Conservation (phyloP, 345 rosid genomes). For the Microcos paniculata region DNA sequence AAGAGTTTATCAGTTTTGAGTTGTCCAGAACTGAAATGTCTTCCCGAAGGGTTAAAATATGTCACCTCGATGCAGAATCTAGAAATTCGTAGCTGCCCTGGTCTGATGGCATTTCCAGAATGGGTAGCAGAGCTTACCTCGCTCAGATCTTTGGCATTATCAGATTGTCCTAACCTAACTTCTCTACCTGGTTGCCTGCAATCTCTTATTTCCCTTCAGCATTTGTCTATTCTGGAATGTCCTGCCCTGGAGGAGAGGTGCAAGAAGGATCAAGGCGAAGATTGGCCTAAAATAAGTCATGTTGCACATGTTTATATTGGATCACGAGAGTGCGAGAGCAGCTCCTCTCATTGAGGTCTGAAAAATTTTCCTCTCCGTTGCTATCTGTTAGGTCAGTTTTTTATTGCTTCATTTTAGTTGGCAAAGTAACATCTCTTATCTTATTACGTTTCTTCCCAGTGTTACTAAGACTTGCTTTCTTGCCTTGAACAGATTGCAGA, state of each 20-base stretch:
- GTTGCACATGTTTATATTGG: not conserved
- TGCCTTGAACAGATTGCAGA: not conserved
- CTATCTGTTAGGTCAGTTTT: not conserved
- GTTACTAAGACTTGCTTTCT: not conserved
- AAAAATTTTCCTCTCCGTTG: not conserved
- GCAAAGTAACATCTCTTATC: not conserved
- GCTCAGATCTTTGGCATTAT: conserved; percentile 22
- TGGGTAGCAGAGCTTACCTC: conserved; percentile 13
- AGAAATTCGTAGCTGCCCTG: conserved; percentile 14
- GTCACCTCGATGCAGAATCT: conserved; percentile 14
- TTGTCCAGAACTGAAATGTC: conserved; percentile 19
- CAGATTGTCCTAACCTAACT: conserved; percentile 18
- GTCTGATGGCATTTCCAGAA: conserved; percentile 9
- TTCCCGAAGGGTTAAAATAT: conserved; percentile 1
- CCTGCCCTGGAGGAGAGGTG: conserved; percentile 19
- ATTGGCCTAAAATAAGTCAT: conserved; percentile 15
- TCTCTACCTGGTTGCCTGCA: conserved; percentile 17
- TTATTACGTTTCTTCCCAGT: not conserved
- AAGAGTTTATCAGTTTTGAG: conserved; percentile 18
- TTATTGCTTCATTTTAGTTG: not conserved
- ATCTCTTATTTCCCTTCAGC: not conserved
- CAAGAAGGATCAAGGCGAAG: conserved; percentile 1
- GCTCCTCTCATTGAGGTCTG: conserved; percentile 8
- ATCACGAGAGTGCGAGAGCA: not conserved
- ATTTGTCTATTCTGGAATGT: conserved; percentile 23